Evolutionary conservation across 1,139 yeast genomes (phyloP).

Genomic region (Trichomonascaceae sp.): DNA sequence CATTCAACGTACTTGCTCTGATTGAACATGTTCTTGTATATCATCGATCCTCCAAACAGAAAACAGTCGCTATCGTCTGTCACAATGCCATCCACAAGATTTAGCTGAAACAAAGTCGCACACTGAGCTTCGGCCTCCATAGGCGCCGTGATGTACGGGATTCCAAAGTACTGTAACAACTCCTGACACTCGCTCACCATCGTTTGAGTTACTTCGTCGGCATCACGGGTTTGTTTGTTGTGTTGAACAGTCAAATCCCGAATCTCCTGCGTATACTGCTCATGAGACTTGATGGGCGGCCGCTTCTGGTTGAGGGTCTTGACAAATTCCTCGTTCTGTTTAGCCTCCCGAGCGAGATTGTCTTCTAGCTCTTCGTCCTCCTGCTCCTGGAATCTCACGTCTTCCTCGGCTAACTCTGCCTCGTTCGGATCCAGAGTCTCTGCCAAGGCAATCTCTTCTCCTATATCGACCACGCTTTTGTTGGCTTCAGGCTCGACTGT

Average conservation of each 20-base stretch:
- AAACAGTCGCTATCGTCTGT: slow-evolving; percentile 98
- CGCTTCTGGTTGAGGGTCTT: slow-evolving; percentile 28
- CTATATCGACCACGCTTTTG: not conserved
- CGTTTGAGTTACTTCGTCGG: slow-evolving; percentile 77
- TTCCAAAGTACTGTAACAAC: slow-evolving; percentile 70
- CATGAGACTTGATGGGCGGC: slow-evolving; percentile 5
- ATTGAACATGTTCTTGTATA: slow-evolving; percentile 88
- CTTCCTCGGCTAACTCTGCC: slow-evolving; percentile 19
- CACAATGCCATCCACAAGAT: slow-evolving; percentile 83
- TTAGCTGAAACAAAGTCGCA: slow-evolving; percentile 54
- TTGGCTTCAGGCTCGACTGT: not conserved
- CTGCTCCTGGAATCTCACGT: slow-evolving; percentile 44
- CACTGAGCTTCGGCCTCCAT: slow-evolving; percentile 99
- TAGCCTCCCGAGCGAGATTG: slow-evolving; percentile 54
- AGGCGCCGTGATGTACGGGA: slow-evolving; percentile 89
- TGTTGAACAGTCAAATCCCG: slow-evolving; percentile 39
- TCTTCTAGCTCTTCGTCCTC: slow-evolving; percentile 58
- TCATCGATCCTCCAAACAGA: slow-evolving; percentile 73
- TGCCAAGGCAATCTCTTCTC: not conserved
- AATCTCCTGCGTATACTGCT: slow-evolving; percentile 40
- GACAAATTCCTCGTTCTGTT: slow-evolving; percentile 56
- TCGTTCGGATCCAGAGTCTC: slow-evolving; percentile 1
- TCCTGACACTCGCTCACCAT: slow-evolving; percentile 92
- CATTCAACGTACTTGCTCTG: slow-evolving; percentile 88
- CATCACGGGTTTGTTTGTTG: slow-evolving; percentile 62